Conservation (phyloP, 2,329 filamentous ascomycete species). For the Cladosporium sp. region DNA sequence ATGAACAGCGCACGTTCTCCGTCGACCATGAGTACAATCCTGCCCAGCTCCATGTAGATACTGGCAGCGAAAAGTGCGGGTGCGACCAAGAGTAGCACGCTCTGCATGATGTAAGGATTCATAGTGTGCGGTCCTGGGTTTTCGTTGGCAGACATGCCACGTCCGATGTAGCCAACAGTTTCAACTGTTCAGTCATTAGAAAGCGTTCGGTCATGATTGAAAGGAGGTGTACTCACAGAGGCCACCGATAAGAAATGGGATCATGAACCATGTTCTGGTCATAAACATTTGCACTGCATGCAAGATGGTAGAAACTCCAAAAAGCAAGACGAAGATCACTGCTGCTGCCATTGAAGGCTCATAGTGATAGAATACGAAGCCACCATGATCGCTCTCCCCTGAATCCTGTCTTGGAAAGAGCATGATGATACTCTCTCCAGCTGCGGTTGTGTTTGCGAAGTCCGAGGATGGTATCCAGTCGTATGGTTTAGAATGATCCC, state of each 20-base stretch:
- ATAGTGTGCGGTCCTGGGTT: conserved; percentile 39
- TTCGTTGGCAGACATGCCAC: conserved; percentile 41
- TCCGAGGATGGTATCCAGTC: too few species aligned
- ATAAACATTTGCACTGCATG: conserved; percentile 38
- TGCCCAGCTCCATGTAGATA: conserved; percentile 48
- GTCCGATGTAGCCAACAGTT: conserved; percentile 49
- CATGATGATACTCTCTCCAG: too few species aligned
- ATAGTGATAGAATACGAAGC: conserved; percentile 25
- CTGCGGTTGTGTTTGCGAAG: too few species aligned
- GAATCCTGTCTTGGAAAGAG: conserved; percentile 4
- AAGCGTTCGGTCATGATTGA: neutral
- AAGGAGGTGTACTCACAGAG: conserved; percentile 36
- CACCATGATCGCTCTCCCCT: conserved; percentile 8
- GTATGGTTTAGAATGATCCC: too few species aligned
- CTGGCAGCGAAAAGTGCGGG: conserved; percentile 48
- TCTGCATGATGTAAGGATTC: conserved; percentile 40
- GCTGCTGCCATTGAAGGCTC: conserved; percentile 25
- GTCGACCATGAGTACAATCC: conserved; percentile 40
- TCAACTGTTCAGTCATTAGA: conserved; percentile 40
- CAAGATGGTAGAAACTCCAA: conserved; percentile 26
- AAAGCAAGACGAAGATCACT: conserved; percentile 29
- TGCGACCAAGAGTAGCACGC: conserved; percentile 44
- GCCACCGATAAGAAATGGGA: conserved; percentile 50
- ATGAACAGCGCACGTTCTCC: conserved; percentile 42
- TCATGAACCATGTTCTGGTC: conserved; percentile 48